phyloP scores from a whole-genome alignment of 164 flowering plant species.

The Stephania yunnanensis region DNA sequence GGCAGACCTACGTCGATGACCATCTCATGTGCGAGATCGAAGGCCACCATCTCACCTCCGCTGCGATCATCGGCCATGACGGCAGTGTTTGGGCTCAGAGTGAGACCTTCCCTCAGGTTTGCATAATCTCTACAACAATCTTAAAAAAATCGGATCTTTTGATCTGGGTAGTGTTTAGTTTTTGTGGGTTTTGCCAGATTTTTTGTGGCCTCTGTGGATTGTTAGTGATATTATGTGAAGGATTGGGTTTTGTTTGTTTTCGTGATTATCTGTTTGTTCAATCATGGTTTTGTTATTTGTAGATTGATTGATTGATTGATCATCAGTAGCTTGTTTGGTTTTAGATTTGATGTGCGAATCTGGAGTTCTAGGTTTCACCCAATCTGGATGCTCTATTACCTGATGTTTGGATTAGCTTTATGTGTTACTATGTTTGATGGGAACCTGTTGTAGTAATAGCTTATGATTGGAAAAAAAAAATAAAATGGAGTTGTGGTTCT shows the following conservation, averaged over 20 bases:
- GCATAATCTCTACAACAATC: not conserved
- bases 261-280: not conserved
- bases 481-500: not conserved
- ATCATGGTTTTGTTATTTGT: not conserved
- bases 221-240: not conserved
- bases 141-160: not conserved
- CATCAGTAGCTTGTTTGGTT: not conserved
- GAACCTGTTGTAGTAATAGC: not conserved
- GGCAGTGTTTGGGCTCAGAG: slow-evolving; percentile 20
- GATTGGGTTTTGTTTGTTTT: not conserved
- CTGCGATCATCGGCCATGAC: slow-evolving; percentile 18
- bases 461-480: too few relatives aligned
- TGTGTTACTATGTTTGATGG: not conserved
- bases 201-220: not conserved
- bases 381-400: not conserved
- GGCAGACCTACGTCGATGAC: slow-evolving; percentile 19
- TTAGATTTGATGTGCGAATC: not conserved
- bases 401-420: not conserved
- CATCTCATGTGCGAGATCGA: slow-evolving; percentile 19
- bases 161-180: not conserved
- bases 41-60: slow-evolving; percentile 14
- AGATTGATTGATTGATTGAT: not conserved
- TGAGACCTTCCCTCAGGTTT: slow-evolving; percentile 13
- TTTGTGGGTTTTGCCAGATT: not conserved
- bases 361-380: not conserved